A percentile compares a stretch with the other conserved stretches of the same genome.
These are phyloP conservation scores for Xerocomellus chrysenteron DNA, from an alignment of 768 basidiomycete species.

Conservation along the genomic window DNA sequence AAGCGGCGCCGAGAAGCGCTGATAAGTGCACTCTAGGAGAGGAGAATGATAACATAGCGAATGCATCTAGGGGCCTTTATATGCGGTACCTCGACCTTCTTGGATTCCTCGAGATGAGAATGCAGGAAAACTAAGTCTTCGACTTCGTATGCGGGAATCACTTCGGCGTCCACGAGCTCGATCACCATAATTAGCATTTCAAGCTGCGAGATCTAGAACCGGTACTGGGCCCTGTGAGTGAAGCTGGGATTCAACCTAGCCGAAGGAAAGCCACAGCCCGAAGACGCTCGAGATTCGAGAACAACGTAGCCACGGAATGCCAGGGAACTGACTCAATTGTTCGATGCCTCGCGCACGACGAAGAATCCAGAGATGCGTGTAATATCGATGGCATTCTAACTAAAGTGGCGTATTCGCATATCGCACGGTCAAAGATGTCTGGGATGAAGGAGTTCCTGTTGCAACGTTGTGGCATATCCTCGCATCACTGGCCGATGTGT, in stretches of 20 bases:
- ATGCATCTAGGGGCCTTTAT: slow-evolving; percentile 20
- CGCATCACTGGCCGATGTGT: slow-evolving; percentile 16
- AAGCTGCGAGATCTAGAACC: slow-evolving; percentile 18
- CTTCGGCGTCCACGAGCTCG: slow-evolving; percentile 16
- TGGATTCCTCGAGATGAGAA: slow-evolving; percentile 13
- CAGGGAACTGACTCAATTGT: slow-evolving; percentile 11
- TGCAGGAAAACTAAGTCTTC: slow-evolving; percentile 13
- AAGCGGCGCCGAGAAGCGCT: not conserved
- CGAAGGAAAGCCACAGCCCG: slow-evolving; percentile 24
- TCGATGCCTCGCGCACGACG: slow-evolving; percentile 17
- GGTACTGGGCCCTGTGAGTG: slow-evolving; percentile 17
- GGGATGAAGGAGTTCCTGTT: slow-evolving; percentile 16
- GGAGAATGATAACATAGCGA: slow-evolving; percentile 15
- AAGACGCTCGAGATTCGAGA: slow-evolving; percentile 22
- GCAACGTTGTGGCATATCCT: slow-evolving; percentile 23
- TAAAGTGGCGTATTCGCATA: slow-evolving; percentile 6
- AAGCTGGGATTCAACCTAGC: slow-evolving; percentile 21
- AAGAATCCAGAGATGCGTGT: slow-evolving; percentile 6
- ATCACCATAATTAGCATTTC: slow-evolving; percentile 24
- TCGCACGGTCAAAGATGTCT: slow-evolving; percentile 4
- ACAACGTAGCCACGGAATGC: slow-evolving; percentile 11
- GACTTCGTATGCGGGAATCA: slow-evolving; percentile 16
- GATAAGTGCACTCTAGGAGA: slow-evolving; percentile 8
- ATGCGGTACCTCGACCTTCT: slow-evolving; percentile 9
- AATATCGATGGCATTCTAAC: slow-evolving; percentile 12